Evolutionary conservation across 2,329 filamentous ascomycete genomes (phyloP), one percentile per base, ranked within the genome.

Genomic region (Clarireedia monteithiana): DNA sequence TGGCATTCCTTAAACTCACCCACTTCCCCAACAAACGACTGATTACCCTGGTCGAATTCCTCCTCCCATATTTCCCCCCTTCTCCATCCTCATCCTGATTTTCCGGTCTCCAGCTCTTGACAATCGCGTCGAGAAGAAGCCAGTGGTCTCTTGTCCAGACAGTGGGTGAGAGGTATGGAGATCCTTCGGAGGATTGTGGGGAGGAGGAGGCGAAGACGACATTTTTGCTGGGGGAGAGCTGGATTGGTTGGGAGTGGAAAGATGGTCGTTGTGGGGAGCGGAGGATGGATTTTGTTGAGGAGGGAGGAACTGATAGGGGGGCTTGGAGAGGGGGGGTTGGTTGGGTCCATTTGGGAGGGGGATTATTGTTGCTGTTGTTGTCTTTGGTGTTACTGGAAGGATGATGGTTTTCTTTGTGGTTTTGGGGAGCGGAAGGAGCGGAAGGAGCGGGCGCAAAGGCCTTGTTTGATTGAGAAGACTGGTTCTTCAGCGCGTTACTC

Each of bases 171-270:
- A 68, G 55, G 5, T 55, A 56, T 5, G 56, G 53, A 5, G 54
- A 38, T 14, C 56, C 39, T 1, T 65, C 62, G 1, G 66, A 51
- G 1, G 64, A 60, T 0, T 59, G 58, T 7, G 67, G 65, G n/a
- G 67, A 69, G 3, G 67, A 69, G 20, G 66, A 68, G 12, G 67
- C 66, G 24, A 65, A 69, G 53, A 63, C 61, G 4, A 69, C 67
- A 15, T 52, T 65, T 59, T 67, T 67, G 50, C 46, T 60, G 14
- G 64, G 62, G n/a, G 58, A 63, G 4, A 55, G 36, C 20, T 61
- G 55, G 5, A 23, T 20, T 5, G 49, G 34, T 12, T 52, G 56
- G 39, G 6, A 20, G 15, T 23, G 34, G 24, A 15, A 24, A 5
- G 59, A 61, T 6, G 62, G 61, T 45, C 66, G 67, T 17, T 64